Base-by-base conservation (phyloP, 1,139 yeast genomes). In the Saccharomyces hybrid region DNA sequence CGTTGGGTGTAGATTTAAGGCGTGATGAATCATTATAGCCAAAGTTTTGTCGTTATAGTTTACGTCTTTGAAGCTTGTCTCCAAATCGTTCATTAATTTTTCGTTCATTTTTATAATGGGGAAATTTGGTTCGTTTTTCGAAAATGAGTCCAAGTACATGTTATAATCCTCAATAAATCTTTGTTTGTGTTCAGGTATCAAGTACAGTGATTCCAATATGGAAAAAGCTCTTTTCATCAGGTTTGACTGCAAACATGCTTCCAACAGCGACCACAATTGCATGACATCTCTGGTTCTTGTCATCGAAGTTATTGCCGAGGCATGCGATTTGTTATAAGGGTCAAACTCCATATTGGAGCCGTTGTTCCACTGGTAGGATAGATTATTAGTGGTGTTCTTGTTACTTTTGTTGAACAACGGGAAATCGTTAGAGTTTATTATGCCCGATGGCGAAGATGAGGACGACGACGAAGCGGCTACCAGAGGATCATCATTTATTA, bases 241-340 rank as follows among this genome's bases (percentile, higher is more conserved):
- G 54, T 79, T 79, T 32, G 88, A 78, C 49, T 82, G 79, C 44
- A 91, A 68, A 61, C 95, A 85, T 0, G 96, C 96, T 64, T 89
- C 96, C 46, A 89, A 74, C 38, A 90, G 71, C 1, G 93, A 80
- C 81, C 89, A 88, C 16, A 87, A 74, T 64, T 86, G 88, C 52
- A 79, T 74, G 32, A 82, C 79, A 57, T 83, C 86, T 62, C 79
- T 78, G 2, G 83, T 78, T 61, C 76, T 78, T 0, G 80, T 77
- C 44, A 79, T 74, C 48, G 78, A 52, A n/a, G 50, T 49, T 23
- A 56, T 54, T 1, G 57, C 58, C 2, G 62, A 53, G 1, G 64
- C 60, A 9, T 60, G 62, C 1, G 69, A 59, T 47, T 61, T 58
- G 49, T 64, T 66, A 51, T 64, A 68, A 4, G 68, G 63, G n/a